Base-by-base conservation (phyloP, 495 filamentous ascomycete genomes). In the Penicillium desertorum region DNA sequence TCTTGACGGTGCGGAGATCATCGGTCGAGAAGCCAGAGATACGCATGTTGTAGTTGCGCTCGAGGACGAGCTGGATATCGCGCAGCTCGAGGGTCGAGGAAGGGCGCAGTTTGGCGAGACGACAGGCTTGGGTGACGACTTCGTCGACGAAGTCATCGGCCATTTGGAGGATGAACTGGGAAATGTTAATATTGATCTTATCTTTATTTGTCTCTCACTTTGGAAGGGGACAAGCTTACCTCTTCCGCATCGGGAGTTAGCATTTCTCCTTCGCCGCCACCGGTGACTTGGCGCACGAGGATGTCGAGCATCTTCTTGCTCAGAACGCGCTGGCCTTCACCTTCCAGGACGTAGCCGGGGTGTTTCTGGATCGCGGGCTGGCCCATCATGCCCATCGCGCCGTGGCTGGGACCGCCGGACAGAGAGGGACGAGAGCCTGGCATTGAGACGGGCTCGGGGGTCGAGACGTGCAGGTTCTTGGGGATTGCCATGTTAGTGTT, bases 251-350 rank as follows among this genome's bases (percentile, higher is more conserved):
- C 94, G 0, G 94, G 88, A 41, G 89, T 88, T 51, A 97, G 74
- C 54, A 84, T 81, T 53, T 82, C 80, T 16, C 87, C 88, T 34
- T 88, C 83, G 5, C 80, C 86, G 25, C 87, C 87, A 50, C 91
- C 91, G 27, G 90, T 94, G 50, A 98, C 92, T 71, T 97, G 91
- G 45, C 91, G 86, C 5, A 97, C 91, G 29, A 98, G 79, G 66
- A 96, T 92, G 69, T 98, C 92, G 34, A 98, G 82, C 78, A 96
- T 97, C 76, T 93, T 92, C 83, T 96, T 96, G 73, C 86, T 92
- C 16, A 98, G 79, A 3, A 98, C 85, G 20, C 91, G 83, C 69
- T 96, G 91, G 12, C 89, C 91, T 62, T 94, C 91, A 30, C 89
- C 90, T 66, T 97, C 93, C 45, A 96, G 85, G 32, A 89, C 87